A percentile compares a stretch with the other conserved stretches of the same genome.
These are phyloP conservation scores for Colletotrichum tabaci DNA, from an alignment of 2,329 filamentous ascomycete genomes.

Conservation along the genomic window DNA sequence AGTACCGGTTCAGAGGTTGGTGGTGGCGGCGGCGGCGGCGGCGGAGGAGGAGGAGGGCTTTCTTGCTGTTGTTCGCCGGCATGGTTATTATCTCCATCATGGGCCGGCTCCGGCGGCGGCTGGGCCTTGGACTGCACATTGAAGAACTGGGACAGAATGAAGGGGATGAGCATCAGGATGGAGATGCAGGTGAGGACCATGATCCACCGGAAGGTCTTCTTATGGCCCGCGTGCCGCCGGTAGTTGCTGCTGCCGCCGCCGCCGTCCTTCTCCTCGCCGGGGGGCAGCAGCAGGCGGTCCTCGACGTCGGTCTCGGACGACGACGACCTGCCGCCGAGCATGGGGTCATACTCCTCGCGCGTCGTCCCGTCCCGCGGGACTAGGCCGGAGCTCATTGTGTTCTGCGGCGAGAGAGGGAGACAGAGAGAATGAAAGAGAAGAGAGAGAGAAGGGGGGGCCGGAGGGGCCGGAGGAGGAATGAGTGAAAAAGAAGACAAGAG, in stretches of 20 bases:
- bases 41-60: neutral
- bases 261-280: conserved; percentile 28
- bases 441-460: neutral
- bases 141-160: conserved; percentile 41
- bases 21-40: conserved; percentile 5
- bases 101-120: conserved; percentile 25
- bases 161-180: conserved; percentile 32
- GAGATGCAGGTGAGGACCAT: conserved; percentile 35
- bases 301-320: conserved; percentile 32
- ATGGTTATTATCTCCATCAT: conserved; percentile 22
- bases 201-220: conserved; percentile 37
- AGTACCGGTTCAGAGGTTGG: conserved; percentile 2
- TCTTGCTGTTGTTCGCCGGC: conserved; percentile 23
- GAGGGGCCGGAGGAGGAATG: too few relatives aligned
- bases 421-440: neutral
- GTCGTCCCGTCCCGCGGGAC: conserved; percentile 40
- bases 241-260: neutral
- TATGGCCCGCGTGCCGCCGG: conserved; percentile 21
- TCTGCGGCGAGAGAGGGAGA: neutral
- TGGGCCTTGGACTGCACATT: conserved; percentile 27
- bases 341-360: conserved; percentile 35
- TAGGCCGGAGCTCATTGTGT: conserved; percentile 30
- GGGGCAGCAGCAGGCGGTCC: conserved; percentile 28
- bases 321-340: conserved; percentile 34
- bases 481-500: neutral